These are phyloP conservation scores for Lachancea dasiensis DNA, from an alignment of 805 yeast genomes.

Conservation along the genomic window DNA sequence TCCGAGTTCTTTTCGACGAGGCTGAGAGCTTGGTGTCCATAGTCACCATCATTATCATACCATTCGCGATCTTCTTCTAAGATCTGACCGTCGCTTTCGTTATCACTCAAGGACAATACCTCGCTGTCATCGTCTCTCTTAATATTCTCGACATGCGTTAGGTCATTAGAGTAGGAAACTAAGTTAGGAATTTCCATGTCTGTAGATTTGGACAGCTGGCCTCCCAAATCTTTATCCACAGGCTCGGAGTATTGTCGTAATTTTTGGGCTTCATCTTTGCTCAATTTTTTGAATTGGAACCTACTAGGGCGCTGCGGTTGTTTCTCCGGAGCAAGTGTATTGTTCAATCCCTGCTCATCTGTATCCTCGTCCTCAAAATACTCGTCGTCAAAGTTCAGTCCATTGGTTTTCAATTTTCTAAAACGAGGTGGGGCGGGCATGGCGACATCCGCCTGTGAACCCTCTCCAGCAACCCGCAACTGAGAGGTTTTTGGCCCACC, in stretches of 20 bases:
- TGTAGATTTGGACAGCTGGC: not conserved
- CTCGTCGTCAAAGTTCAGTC: conserved; percentile 1
- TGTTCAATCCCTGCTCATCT: not conserved
- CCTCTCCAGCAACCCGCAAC: no score
- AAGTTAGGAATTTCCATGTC: not conserved
- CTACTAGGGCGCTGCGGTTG: not conserved
- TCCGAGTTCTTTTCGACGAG: not conserved
- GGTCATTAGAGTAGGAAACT: no score
- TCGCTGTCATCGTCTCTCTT: not conserved
- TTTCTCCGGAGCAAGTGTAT: no score
- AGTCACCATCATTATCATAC: conserved; percentile 31
- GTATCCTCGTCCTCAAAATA: no score
- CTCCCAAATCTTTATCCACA: not conserved
- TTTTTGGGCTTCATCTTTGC: conserved; percentile 17
- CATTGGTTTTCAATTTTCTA: not conserved
- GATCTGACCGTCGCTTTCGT: conserved; percentile 1
- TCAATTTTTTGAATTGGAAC: conserved; percentile 19
- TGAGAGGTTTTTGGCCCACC: not conserved
- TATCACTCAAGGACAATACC: not conserved
- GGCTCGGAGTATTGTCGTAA: conserved; percentile 19
- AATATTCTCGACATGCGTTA: no score
- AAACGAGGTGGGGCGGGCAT: no score
- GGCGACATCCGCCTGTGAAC: no score
- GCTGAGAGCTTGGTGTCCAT: conserved; percentile 13
- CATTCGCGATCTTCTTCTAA: conserved; percentile 27